phyloP scores from a whole-genome alignment of 1,284 basidiomycete genomes.

The Xerocomus nothofagi region DNA sequence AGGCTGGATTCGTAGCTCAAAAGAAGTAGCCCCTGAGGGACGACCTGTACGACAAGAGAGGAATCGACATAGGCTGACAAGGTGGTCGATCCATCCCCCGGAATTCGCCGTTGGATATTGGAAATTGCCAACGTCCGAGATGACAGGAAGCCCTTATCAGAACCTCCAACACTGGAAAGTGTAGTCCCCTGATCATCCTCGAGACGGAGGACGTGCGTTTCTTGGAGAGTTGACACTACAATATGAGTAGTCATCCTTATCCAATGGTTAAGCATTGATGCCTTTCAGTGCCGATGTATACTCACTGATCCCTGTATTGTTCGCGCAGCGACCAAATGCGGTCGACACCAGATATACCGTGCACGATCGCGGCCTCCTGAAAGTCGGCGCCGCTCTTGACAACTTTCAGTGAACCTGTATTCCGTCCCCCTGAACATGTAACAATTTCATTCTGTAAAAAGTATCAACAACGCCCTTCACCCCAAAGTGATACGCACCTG shows the following conservation, averaged over 20 bases:
- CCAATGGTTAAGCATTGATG: slow-evolving; percentile 4
- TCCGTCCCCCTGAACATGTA: slow-evolving; percentile 85
- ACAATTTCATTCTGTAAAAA: slow-evolving; percentile 70
- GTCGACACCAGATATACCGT: slow-evolving; percentile 60
- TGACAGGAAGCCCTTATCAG: slow-evolving; percentile 45
- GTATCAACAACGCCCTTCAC: slow-evolving; percentile 7
- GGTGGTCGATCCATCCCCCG: slow-evolving; percentile 24
- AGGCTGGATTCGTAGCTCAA: slow-evolving; percentile 49
- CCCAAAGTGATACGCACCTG: slow-evolving; percentile 50
- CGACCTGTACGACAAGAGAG: slow-evolving; percentile 69
- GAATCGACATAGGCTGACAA: slow-evolving; percentile 51
- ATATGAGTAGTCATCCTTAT: slow-evolving; percentile 54
- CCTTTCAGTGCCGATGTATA: slow-evolving; percentile 4
- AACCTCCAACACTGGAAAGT: slow-evolving; percentile 38
- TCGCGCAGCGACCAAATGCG: slow-evolving; percentile 66
- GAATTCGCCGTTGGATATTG: slow-evolving; percentile 48
- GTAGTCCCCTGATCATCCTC: slow-evolving; percentile 36
- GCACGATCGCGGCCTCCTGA: slow-evolving; percentile 60
- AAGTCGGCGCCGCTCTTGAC: slow-evolving; percentile 88
- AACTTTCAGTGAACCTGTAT: slow-evolving; percentile 78
- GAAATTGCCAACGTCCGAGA: slow-evolving; percentile 66
- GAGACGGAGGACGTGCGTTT: slow-evolving; percentile 54
- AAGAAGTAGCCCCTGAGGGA: slow-evolving; percentile 53
- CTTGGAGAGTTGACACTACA: slow-evolving; percentile 55
- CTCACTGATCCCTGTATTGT: slow-evolving; percentile 53